Conservation (phyloP, 352 stramenopile species). For the Phytophthora aleatoria region DNA sequence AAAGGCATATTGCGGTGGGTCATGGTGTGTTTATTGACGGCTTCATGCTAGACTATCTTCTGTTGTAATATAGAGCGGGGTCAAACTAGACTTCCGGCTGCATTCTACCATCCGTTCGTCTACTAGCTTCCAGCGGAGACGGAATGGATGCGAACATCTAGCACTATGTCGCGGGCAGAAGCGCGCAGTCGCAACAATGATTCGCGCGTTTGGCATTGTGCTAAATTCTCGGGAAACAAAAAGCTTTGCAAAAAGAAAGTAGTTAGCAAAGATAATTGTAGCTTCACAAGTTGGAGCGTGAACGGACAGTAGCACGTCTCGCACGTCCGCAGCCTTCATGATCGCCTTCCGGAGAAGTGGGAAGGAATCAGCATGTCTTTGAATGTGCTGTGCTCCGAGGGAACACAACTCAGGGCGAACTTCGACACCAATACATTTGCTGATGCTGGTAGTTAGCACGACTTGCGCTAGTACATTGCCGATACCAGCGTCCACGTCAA, state of each 20-base stretch:
- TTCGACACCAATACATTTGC: background rate
- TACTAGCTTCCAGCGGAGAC: background rate
- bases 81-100: background rate
- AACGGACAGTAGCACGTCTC: background rate
- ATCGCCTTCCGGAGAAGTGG: conserved; percentile 2
- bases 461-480: conserved; percentile 12
- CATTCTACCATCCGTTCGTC: background rate
- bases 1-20: too few species aligned
- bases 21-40: background rate
- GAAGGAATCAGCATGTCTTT: background rate
- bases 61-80: background rate
- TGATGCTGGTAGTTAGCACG: background rate
- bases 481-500: conserved; percentile 11
- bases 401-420: conserved; percentile 4
- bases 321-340: background rate
- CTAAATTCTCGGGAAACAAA: conserved; percentile 6
- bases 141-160: background rate
- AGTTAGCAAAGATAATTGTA: conserved; percentile 14
- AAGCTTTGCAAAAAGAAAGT: conserved; percentile 15
- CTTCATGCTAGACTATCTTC: background rate
- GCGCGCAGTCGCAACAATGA: background rate
- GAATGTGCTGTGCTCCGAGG: background rate
- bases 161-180: background rate
- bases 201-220: conserved; percentile 1
- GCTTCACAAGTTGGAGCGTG: background rate